Base-by-base conservation (phyloP, 495 filamentous ascomycete species). In the Penicillium simplicissimum region DNA sequence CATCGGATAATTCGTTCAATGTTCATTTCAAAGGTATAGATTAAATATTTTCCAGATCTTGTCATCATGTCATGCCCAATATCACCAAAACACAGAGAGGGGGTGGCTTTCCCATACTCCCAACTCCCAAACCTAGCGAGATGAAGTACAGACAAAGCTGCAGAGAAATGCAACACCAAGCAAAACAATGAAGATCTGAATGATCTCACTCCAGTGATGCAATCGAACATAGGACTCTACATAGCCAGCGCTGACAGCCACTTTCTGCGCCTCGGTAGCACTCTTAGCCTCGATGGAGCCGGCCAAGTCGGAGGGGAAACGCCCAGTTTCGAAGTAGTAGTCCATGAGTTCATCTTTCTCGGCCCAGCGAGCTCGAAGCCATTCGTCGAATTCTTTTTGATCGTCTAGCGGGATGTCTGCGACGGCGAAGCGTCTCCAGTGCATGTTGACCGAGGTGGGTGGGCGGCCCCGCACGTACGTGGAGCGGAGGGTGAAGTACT, bases 401-500 rank as follows among this genome's bases (percentile, higher is more conserved):
- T 89, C 80, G 52, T 86, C 77, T 4, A 87, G 63, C n/a, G 87
- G 87, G 35, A 90, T 87, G 4, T 78, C 73, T 13, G 81, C 72
- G 25, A 88, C 68, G 14, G 78, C 67, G 63, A 87, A 88, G 17
- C 87, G 79, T 45, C 87, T 77, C 87, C 87, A 90, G 71, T 89
- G 80, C 84, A 89, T 86, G 64, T 89, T 89, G 55, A 90, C 85
- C 8, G 84, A 88, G 55, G 85, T 88, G 21, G 87, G 87, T 5
- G 85, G 84, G n/a, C 85, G 81, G 37, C 87, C 87, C 72, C 88
- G 82, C 14, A 86, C 74, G 61, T 84, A 89, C 43, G 83, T 86
- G 15, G 81, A 82, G 33, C 84, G 82, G 3, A 90, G 81, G 7
- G 85, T 88, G 71, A 87, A 90, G 61, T 86, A 79, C 59, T 88